A percentile compares a stretch with the other conserved stretches of the same genome.
These are phyloP conservation scores for Lepraria neglecta DNA, from an alignment of 495 filamentous ascomycete genomes.

Conservation along the genomic window DNA sequence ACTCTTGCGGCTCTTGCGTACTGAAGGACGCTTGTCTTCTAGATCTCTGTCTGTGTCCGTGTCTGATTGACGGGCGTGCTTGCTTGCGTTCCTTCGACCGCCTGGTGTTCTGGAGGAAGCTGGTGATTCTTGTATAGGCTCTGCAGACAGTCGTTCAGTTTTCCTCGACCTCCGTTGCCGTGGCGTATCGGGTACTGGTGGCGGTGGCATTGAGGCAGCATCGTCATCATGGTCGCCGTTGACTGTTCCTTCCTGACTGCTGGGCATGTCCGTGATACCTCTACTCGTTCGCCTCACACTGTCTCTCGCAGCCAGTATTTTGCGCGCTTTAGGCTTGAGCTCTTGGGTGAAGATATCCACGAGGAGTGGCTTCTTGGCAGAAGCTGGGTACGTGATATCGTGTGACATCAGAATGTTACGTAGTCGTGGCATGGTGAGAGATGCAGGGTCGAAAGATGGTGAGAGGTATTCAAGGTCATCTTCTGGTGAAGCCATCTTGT, in stretches of 20 bases:
- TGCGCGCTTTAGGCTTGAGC: constrained; percentile 68
- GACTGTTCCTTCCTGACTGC: constrained; percentile 47
- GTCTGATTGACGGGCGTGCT: constrained; percentile 50
- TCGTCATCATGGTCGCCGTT: constrained; percentile 42
- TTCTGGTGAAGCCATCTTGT: constrained; percentile 16
- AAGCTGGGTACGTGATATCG: constrained; percentile 73
- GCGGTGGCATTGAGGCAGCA: constrained; percentile 42
- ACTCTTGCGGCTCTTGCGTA: constrained; percentile 47
- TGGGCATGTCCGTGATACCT: constrained; percentile 76
- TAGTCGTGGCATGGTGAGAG: constrained; percentile 76
- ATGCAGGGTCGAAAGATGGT: constrained; percentile 72
- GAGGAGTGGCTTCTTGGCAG: constrained; percentile 83
- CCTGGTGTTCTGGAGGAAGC: constrained; percentile 30
- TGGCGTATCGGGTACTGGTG: constrained; percentile 40
- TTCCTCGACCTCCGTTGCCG: constrained; percentile 39
- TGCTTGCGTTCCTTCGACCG: constrained; percentile 40
- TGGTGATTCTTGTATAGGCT: constrained; percentile 39
- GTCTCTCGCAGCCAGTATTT: constrained; percentile 65
- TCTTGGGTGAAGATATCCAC: constrained; percentile 75
- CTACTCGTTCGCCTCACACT: constrained; percentile 70
- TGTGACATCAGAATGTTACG: constrained; percentile 85
- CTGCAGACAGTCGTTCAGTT: constrained; percentile 37
- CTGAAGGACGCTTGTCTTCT: constrained; percentile 38
- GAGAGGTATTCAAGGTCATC: constrained; percentile 69
- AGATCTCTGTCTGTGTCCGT: constrained; percentile 42